Base-by-base conservation (phyloP, 2,329 filamentous ascomycete species). In the Chaetothyriales sp. region DNA sequence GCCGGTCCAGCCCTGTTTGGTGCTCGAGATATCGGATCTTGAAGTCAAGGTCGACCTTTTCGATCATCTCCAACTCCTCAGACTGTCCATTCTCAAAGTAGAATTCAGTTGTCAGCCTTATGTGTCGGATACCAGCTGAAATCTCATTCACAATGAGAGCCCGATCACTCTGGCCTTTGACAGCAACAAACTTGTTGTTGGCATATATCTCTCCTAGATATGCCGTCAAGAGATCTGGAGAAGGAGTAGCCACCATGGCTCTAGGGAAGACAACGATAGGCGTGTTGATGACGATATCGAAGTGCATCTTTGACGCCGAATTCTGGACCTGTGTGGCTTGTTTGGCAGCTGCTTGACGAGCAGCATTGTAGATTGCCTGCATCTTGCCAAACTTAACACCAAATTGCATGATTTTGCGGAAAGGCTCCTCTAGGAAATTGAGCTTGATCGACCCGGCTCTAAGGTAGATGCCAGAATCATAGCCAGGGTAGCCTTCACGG, bases 321-420 rank as follows among this genome's bases (percentile, higher is more conserved):
- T 96, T 84, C 62, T 96, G 92, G 5, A 98, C 79, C 62, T 95
- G 89, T 52, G 79, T 94, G 8, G 92, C 93, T 65, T 95, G 89
- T 55, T 86, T 90, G 42, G 92, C 86, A 2, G 93, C 92, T 42
- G 90, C 93, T 67, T 95, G 87, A 32, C 93, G 80, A 10, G 93
- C 92, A 43, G 92, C 90, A 63, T 99, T 98, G 73, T 95, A 98
- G 49, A 98, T 84, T 19, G 92, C 90, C 67, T 98, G 92, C 92
- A 99, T 99, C 68, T 94, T 95, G 54, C 93, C 92, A 65, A 99
- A 99, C 62, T 98, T 98, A 65, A 99, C 88, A 44, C 94, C 74
- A 66, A 98, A 99, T 59, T 93, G 86, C 67, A 98, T 86, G 57
- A 99, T 96, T 69, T 96, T 96, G 49, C 92, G 81, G 73, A 96